These are phyloP conservation scores for sunflower (Helianthus annuus) DNA, from an alignment of 129 eudicot species.

Conservation along the genomic window DNA sequence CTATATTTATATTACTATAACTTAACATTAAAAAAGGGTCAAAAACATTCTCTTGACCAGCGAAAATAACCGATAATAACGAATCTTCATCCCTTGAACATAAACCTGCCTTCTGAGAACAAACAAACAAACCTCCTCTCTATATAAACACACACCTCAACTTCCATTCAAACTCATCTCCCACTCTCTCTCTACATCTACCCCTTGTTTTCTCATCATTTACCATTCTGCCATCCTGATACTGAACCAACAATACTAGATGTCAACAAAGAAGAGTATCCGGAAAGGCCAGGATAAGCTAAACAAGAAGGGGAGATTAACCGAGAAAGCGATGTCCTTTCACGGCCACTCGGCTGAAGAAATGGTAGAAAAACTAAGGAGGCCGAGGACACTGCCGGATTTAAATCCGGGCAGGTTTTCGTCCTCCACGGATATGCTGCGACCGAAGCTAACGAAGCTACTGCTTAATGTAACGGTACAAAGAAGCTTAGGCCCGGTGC, in stretches of 20 bases:
- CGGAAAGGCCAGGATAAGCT: conserved; percentile 41
- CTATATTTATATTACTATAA: no score
- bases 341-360: conserved; percentile 47
- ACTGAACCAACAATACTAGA: background rate
- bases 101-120: no score
- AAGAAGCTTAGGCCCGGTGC: conserved; percentile 74
- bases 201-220: conserved; percentile 6
- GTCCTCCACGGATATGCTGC: conserved; percentile 13
- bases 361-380: conserved; percentile 37
- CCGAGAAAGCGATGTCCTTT: conserved; percentile 73
- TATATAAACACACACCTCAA: conserved; percentile 18
- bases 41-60: no score
- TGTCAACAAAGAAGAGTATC: conserved; percentile 57
- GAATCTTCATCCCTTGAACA: no score
- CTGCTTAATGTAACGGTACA: conserved; percentile 75
- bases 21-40: no score
- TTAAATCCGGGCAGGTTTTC: conserved; percentile 36
- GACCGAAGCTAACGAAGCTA: conserved; percentile 68
- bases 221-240: background rate
- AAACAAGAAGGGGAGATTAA: conserved; percentile 45
- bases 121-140: background rate
- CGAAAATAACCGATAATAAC: no score
- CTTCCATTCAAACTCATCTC: conserved; percentile 6
- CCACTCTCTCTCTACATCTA: background rate
- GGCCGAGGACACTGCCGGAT: conserved; percentile 86